phyloP scores from a whole-genome alignment of 306 rosid genomes.

The Vigna nakashimae region DNA sequence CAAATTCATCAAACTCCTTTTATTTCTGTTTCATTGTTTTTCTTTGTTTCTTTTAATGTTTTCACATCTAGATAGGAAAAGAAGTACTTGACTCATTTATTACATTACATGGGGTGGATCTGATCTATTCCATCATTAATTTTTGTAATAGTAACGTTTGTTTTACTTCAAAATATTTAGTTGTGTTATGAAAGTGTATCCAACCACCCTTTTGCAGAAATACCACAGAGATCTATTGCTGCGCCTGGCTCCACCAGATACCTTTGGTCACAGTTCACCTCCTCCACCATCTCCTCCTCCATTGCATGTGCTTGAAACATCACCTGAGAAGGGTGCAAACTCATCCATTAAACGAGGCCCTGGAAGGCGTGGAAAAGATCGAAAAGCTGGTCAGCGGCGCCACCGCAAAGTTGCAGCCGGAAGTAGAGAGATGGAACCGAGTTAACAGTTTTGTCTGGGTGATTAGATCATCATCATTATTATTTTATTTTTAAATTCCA shows the following conservation, averaged over 20 bases:
- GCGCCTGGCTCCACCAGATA: conserved; percentile 52
- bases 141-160: not conserved
- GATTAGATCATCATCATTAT: conserved; percentile 31
- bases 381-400: conserved; percentile 61
- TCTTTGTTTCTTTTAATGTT: not conserved
- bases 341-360: conserved; percentile 52
- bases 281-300: conserved; percentile 52
- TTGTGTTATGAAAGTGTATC: conserved; percentile 7
- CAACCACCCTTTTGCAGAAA: conserved; percentile 58
- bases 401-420: conserved; percentile 84
- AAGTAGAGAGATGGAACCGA: conserved; percentile 47
- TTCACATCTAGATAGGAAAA: conserved; percentile 1
- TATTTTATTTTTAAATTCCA: conserved; percentile 42
- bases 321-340: conserved; percentile 33
- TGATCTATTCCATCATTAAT: not conserved
- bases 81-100: not conserved
- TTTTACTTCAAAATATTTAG: not conserved
- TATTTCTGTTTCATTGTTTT: not conserved
- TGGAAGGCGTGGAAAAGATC: conserved; percentile 65
- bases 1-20: not conserved
- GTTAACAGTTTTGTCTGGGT: conserved; percentile 61
- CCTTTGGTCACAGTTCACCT: conserved; percentile 36
- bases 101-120: not conserved
- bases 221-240: conserved; percentile 73
- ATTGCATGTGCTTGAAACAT: conserved; percentile 40